phyloP scores from a whole-genome alignment of 2,329 filamentous ascomycete species.

The Phialemonium atrogriseum region DNA sequence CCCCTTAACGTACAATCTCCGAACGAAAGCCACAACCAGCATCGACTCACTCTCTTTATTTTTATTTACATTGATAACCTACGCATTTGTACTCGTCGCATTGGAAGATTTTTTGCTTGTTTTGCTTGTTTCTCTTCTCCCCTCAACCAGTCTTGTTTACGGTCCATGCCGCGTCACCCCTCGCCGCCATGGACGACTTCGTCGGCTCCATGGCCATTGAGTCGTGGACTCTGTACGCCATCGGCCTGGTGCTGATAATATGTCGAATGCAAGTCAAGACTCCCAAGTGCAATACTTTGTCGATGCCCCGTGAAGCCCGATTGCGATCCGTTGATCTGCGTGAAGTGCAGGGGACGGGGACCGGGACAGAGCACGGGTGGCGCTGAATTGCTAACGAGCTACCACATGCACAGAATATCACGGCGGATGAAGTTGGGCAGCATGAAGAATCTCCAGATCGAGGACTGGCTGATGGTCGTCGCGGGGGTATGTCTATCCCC shows the following conservation, averaged over 20 bases:
- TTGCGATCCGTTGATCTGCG: too few relatives aligned
- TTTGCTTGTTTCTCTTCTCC: too few relatives aligned
- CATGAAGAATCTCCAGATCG: slow-evolving; percentile 38
- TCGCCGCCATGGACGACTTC: slow-evolving; percentile 1
- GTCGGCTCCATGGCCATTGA: slow-evolving; percentile 5
- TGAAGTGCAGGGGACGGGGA: too few relatives aligned
- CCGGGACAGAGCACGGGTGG: too few relatives aligned
- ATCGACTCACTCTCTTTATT: too few relatives aligned
- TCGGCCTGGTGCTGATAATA: slow-evolving; percentile 9
- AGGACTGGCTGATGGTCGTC: slow-evolving; percentile 50
- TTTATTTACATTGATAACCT: too few relatives aligned
- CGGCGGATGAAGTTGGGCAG: slow-evolving; percentile 31
- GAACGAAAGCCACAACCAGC: too few relatives aligned
- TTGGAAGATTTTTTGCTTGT: too few relatives aligned
- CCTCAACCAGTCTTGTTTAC: too few relatives aligned
- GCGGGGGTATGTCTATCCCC: slow-evolving; percentile 32
- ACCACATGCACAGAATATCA: slow-evolving; percentile 11
- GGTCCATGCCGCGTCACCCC: too few relatives aligned
- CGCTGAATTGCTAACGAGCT: not conserved
- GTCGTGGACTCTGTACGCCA: slow-evolving; percentile 14
- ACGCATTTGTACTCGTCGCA: too few relatives aligned
- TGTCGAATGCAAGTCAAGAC: slow-evolving; percentile 7
- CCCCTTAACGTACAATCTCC: too few relatives aligned
- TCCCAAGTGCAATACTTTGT: not conserved
- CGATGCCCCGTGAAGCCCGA: not conserved